Evolutionary conservation across 2,329 filamentous ascomycete genomes (phyloP).

Genomic region (Harringtonia aguacate): DNA sequence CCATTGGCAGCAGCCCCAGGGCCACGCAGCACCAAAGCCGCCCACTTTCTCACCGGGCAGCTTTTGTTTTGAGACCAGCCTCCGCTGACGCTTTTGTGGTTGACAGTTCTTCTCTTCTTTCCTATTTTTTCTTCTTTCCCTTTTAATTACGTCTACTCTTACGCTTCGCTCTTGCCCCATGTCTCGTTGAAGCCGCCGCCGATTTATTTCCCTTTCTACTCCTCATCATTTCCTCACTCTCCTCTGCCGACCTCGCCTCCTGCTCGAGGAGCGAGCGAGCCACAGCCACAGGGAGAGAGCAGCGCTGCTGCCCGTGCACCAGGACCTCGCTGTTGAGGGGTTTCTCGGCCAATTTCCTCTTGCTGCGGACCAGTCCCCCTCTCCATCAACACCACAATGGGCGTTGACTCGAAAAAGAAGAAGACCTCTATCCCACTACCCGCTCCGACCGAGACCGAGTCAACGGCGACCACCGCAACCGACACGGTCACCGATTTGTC

Average conservation of each 20-base stretch:
- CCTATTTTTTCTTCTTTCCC: background rate
- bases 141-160: too few relatives aligned
- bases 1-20: too few relatives aligned
- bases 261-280: too few relatives aligned
- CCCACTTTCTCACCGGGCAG: background rate
- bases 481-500: constrained; percentile 52
- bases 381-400: constrained; percentile 11
- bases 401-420: constrained; percentile 37
- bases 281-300: too few relatives aligned
- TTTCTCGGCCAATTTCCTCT: background rate
- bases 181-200: background rate
- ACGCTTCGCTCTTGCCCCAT: background rate
- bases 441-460: constrained; percentile 64
- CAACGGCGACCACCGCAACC: constrained; percentile 34
- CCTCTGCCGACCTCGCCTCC: too few relatives aligned
- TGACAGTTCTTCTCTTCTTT: background rate
- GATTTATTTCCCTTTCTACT: background rate
- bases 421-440: constrained; percentile 48
- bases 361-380: background rate
- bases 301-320: too few relatives aligned
- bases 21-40: background rate
- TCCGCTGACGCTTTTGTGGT: too few relatives aligned
- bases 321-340: too few relatives aligned
- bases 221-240: background rate
- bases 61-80: too few relatives aligned